A percentile compares a stretch with the other conserved stretches of the same genome.
Evolutionary conservation across 495 filamentous ascomycete species (phyloP).

Genomic region (Rhypophila decipiens): DNA sequence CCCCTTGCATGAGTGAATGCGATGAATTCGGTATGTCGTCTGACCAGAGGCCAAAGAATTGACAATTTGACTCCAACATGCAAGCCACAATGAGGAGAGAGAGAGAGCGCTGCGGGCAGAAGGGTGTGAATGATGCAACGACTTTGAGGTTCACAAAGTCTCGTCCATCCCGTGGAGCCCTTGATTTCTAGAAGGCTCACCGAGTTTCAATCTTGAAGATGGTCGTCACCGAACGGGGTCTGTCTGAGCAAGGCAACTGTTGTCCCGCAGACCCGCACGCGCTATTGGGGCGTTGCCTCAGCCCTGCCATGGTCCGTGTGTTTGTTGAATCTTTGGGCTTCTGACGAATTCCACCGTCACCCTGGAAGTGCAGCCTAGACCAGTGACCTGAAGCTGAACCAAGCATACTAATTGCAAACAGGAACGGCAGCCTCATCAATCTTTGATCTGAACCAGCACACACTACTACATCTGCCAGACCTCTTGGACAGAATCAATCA

Average conservation of each 20-base stretch:
- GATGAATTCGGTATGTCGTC: no score
- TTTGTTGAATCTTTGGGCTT: constrained; percentile 28
- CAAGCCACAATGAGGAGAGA: no score
- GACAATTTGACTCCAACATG: no score
- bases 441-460: background rate
- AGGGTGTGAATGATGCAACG: no score
- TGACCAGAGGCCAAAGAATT: no score
- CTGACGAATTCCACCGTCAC: constrained; percentile 29
- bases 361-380: constrained; percentile 2
- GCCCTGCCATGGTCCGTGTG: constrained; percentile 24
- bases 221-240: background rate
- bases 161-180: no score
- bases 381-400: background rate
- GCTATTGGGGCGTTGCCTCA: background rate
- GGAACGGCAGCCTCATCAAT: constrained; percentile 21
- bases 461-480: background rate
- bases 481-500: background rate
- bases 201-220: constrained; percentile 1
- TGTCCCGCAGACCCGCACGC: no score
- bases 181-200: constrained; percentile 14
- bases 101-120: no score
- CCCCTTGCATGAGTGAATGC: no score
- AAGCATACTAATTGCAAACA: constrained; percentile 9
- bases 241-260: no score
- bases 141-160: no score